Base-by-base conservation (phyloP, 306 rosid genomes). In the Sicyos edulis region DNA sequence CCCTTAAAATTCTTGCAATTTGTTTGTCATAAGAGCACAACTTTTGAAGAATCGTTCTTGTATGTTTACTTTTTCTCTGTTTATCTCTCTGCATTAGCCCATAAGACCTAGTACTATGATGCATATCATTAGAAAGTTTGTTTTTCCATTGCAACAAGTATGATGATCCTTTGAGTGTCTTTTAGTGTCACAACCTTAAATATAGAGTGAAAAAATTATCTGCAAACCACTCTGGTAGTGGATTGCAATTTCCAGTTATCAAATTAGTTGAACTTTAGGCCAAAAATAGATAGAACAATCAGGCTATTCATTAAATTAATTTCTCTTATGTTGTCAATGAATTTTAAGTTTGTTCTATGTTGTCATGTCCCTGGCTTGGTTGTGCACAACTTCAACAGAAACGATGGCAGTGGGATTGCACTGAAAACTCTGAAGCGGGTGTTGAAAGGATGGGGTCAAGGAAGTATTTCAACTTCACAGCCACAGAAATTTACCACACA, bases 401-500 rank as follows among this genome's bases (percentile, higher is more conserved):
- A 89, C 73, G 91, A 79, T 74, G 96, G 91, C 81, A 80, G 88
- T 73, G 86, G 84, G 72, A 73, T 80, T 74, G 89, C 90, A 61
- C 72, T 86, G 82, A 86, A 92, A 84, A 76, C 85, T 73, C 89
- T 89, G 10, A 89, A 79, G 81, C 88, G 85, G 61, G 97, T 88
- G 22, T 81, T 86, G 77, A 89, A 85, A 79, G 96, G 97, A 72
- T 89, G 90, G 97, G 97, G 92, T 75, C 92, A 80, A 80, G 88
- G 83, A 68, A 81, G 78, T 71, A 78, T 89, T 74, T 76, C 77
- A 1, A 84, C 82, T 79, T 79, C 79, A 79, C 89, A 66, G 78
- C 82, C 85, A 71, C 87, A 75, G 78, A 57, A 77, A 57, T 69
- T 74, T 54, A 78, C 82, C 51, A 74, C 56, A 78, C 76, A 77